Evolutionary conservation across 768 basidiomycete genomes (phyloP), one percentile per base, ranked within the genome.

Genomic region (Mrakia gelida): DNA sequence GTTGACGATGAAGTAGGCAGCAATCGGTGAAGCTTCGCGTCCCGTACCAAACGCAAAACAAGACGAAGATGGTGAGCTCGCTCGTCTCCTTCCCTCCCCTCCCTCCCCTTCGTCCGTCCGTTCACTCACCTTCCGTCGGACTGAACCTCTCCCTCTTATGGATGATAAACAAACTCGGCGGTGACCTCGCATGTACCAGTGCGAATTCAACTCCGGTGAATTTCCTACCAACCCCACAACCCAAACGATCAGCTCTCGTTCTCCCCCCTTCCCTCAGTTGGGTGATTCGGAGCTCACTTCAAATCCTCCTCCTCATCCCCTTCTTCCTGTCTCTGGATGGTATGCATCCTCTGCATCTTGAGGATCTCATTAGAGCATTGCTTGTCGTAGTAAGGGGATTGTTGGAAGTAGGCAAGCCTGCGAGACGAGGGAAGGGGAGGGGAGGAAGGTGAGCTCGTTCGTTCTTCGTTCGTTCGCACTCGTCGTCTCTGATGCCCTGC

Each of bases 351-450:
- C 84, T 96, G 94, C 94, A 96, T 96, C 81, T 93, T 91, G 63
- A 96, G 86, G 43, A 92, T 90, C 81, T 94, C 92, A 84, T 96
- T 96, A 84, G 91, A 95, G 85, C 92, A 94, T 85, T 92, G 92
- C 84, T 93, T 93, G 85, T 95, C 94, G 83, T 94, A 96, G 86
- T 94, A 95, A 89, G 94, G 94, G 41, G 93, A 94, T 0, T 89
- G 89, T 18, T 91, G 87, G 83, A 96, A 96, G 86, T 95, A 96
- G 76, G 95, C 93, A 80, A 95, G 90, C 72, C 92, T 93, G 82
- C 91, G 26, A 52, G 38, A 63, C 32, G 28, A 65, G 32, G 28
- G 71, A 9, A n/a, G 52, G 43, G 32, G 43, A n/a, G n/a, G 30
- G 28, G 0, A 32, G 9, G 18, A 52, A 45, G 45, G n/a, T 41